phyloP scores from a whole-genome alignment of 2,329 filamentous ascomycete species.

The Dactylonectria macrodidyma region DNA sequence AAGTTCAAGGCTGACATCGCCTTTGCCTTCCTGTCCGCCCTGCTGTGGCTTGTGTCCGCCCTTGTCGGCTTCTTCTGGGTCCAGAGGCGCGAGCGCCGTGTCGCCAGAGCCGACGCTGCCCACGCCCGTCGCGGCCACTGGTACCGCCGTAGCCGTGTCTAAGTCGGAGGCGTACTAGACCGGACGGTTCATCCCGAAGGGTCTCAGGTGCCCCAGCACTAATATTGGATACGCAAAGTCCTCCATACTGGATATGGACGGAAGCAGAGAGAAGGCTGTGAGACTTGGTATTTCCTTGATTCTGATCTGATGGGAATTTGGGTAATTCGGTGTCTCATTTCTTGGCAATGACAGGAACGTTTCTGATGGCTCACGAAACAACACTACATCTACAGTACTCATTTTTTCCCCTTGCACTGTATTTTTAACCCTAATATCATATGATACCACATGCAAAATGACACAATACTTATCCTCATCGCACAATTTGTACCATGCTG shows the following conservation, averaged over 20 bases:
- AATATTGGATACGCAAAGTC: conserved; percentile 1
- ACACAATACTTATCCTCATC: neutral
- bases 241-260: conserved; percentile 10
- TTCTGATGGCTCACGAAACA: conserved; percentile 1
- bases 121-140: conserved; percentile 55
- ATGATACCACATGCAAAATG: conserved; percentile 7
- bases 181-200: conserved; percentile 4
- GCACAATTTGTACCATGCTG: neutral
- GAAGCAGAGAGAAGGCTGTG: neutral
- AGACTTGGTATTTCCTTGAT: conserved; percentile 9
- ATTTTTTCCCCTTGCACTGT: neutral
- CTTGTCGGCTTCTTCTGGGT: conserved; percentile 71
- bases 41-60: conserved; percentile 78
- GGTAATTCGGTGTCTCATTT: conserved; percentile 3
- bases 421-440: neutral
- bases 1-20: conserved; percentile 80
- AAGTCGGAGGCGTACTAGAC: conserved; percentile 35
- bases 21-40: conserved; percentile 79
- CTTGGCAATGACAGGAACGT: conserved; percentile 16
- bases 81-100: conserved; percentile 56
- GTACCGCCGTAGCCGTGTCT: conserved; percentile 61
- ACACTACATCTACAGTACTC: neutral
- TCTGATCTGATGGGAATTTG: neutral
- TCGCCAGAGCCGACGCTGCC: conserved; percentile 49
- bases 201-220: conserved; percentile 20